Evolutionary conservation across 257 asterid species (phyloP).

Genomic region (Jasminum sambac): DNA sequence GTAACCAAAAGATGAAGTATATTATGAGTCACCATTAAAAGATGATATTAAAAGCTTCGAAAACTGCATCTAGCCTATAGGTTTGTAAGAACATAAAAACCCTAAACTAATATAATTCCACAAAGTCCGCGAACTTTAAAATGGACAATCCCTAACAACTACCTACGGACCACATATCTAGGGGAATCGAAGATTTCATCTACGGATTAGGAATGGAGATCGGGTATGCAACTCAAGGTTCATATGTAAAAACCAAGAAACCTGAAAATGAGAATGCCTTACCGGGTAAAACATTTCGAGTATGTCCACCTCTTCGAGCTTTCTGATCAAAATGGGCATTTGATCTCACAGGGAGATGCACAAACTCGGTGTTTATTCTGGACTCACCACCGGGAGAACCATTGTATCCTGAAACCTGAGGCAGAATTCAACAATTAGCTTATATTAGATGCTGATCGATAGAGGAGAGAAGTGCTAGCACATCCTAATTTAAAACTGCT

Average conservation of each 20-base stretch:
- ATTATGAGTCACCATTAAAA: not conserved
- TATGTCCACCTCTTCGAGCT: slow-evolving; percentile 55
- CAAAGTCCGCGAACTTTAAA: not conserved
- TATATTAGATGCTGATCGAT: not conserved
- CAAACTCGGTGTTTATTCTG: slow-evolving; percentile 39
- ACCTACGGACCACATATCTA: not conserved
- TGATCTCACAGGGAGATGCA: slow-evolving; percentile 37
- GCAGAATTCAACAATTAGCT: slow-evolving; percentile 19
- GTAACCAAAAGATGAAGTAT: not conserved
- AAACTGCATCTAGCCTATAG: too few species aligned
- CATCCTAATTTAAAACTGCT: not conserved
- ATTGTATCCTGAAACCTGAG: slow-evolving; percentile 57
- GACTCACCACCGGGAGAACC: slow-evolving; percentile 52
- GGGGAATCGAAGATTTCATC: slow-evolving; percentile 1
- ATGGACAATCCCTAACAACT: not conserved
- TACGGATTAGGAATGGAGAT: not conserved
- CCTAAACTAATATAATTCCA: not conserved
- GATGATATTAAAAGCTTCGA: not conserved
- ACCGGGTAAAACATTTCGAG: slow-evolving; percentile 64
- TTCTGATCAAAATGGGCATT: slow-evolving; percentile 48
- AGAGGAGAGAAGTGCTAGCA: slow-evolving; percentile 10
- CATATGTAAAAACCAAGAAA: slow-evolving; percentile 2
- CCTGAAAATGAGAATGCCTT: slow-evolving; percentile 26
- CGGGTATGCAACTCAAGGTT: slow-evolving; percentile 1
- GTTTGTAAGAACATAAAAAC: not conserved